These are phyloP conservation scores for Coelastrella sp. DNA, from an alignment of 139 green algal species.

Conservation along the genomic window DNA sequence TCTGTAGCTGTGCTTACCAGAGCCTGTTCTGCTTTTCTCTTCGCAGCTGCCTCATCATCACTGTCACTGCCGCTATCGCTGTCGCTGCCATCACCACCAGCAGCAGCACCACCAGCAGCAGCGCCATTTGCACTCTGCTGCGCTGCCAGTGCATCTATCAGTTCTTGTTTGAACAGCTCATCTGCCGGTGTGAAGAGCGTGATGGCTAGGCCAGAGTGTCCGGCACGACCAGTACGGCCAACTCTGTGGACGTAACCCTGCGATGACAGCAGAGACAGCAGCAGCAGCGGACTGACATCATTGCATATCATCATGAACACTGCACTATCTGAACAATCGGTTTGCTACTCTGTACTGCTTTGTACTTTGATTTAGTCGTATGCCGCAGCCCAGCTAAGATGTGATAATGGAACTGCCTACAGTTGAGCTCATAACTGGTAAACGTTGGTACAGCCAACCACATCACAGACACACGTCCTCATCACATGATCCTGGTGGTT, in stretches of 20 bases:
- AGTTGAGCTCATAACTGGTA: not conserved
- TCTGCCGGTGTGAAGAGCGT: slow-evolving; percentile 68
- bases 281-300: not conserved
- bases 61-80: slow-evolving; percentile 23
- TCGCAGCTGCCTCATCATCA: slow-evolving; percentile 1
- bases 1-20: not conserved
- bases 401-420: not conserved
- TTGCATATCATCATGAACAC: not conserved
- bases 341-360: too few relatives aligned
- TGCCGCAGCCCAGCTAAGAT: too few relatives aligned
- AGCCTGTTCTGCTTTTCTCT: not conserved
- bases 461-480: too few relatives aligned
- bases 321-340: too few relatives aligned
- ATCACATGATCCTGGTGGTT: too few relatives aligned
- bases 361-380: too few relatives aligned
- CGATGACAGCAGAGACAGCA: not conserved
- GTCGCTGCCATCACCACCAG: slow-evolving; percentile 31
- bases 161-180: slow-evolving; percentile 11
- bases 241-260: slow-evolving; percentile 91
- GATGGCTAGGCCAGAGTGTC: slow-evolving; percentile 75
- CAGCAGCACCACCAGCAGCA: not conserved
- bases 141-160: slow-evolving; percentile 17
- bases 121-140: slow-evolving; percentile 16
- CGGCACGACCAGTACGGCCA: slow-evolving; percentile 92
- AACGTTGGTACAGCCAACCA: not conserved